Evolutionary conservation across 768 basidiomycete species (phyloP).

Genomic region (Phlebiopsis flavidoalba): DNA sequence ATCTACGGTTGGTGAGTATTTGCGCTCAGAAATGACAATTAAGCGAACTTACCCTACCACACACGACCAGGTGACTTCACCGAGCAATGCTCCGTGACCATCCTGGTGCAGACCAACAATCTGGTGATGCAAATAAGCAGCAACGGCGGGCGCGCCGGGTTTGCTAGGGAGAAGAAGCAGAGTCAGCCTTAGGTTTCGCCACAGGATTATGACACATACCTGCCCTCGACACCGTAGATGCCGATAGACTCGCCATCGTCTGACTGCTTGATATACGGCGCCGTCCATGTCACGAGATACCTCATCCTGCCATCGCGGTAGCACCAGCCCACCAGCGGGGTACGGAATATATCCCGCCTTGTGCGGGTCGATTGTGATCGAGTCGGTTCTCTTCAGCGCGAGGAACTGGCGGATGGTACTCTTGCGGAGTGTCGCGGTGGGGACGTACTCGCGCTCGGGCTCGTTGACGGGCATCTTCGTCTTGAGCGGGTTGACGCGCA

Average conservation of each 20-base stretch:
- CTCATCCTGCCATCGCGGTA: slow-evolving; percentile 35
- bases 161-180: slow-evolving; percentile 27
- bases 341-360: slow-evolving; percentile 40
- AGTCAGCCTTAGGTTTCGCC: not conserved
- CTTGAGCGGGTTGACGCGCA: slow-evolving; percentile 14
- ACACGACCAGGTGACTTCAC: slow-evolving; percentile 33
- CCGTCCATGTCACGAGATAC: slow-evolving; percentile 34
- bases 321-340: slow-evolving; percentile 37
- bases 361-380: slow-evolving; percentile 39
- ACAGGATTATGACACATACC: slow-evolving; percentile 23
- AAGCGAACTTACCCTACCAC: slow-evolving; percentile 25
- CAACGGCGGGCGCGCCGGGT: slow-evolving; percentile 39
- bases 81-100: slow-evolving; percentile 36
- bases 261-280: slow-evolving; percentile 26
- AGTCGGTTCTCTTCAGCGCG: slow-evolving; percentile 27
- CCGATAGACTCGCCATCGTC: slow-evolving; percentile 32
- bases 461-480: not conserved
- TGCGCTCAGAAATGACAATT: not conserved
- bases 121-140: slow-evolving; percentile 32
- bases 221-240: slow-evolving; percentile 43
- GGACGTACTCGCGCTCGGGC: slow-evolving; percentile 18
- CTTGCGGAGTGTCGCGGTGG: slow-evolving; percentile 24
- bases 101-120: slow-evolving; percentile 35
- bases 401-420: slow-evolving; percentile 27
- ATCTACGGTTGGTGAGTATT: not conserved